Evolutionary conservation across 2,329 filamentous ascomycete genomes (phyloP).

Genomic region (Phyllachora maydis): DNA sequence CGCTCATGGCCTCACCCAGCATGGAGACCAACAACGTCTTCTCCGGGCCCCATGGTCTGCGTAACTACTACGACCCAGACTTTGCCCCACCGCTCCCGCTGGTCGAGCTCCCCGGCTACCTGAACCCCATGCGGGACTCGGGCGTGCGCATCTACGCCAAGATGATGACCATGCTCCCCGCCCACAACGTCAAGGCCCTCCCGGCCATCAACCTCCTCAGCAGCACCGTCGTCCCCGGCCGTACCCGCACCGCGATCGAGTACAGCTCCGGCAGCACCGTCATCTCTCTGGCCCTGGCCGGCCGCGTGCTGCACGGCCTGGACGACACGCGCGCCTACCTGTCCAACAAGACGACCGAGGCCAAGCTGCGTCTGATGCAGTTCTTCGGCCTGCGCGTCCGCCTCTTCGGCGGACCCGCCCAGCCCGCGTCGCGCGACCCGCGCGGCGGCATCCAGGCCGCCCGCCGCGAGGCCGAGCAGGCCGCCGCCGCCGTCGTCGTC

Average conservation of each 20-base stretch:
- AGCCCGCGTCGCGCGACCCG: constrained; percentile 5
- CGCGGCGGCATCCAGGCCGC: constrained; percentile 4
- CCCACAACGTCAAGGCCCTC: constrained; percentile 44
- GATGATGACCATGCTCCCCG: constrained; percentile 43
- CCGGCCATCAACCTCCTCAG: constrained; percentile 32
- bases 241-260: constrained; percentile 32
- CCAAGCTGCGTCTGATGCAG: constrained; percentile 32
- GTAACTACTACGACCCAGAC: constrained; percentile 38
- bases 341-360: constrained; percentile 34
- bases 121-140: constrained; percentile 36
- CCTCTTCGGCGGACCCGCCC: constrained; percentile 5
- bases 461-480: constrained; percentile 1
- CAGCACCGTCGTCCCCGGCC: constrained; percentile 15
- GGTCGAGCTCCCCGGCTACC: constrained; percentile 32
- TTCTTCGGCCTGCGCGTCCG: constrained; percentile 36
- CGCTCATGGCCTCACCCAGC: not conserved
- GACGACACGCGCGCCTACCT: constrained; percentile 31
- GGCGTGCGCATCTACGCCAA: constrained; percentile 43
- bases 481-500: constrained; percentile 1
- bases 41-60: constrained; percentile 31
- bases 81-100: constrained; percentile 34
- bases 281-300: constrained; percentile 34
- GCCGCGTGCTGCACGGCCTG: constrained; percentile 26
- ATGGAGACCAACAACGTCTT: constrained; percentile 26
- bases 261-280: constrained; percentile 42